These are phyloP conservation scores for Fusarium setosum DNA, from an alignment of 2,329 filamentous ascomycete species.

Conservation along the genomic window DNA sequence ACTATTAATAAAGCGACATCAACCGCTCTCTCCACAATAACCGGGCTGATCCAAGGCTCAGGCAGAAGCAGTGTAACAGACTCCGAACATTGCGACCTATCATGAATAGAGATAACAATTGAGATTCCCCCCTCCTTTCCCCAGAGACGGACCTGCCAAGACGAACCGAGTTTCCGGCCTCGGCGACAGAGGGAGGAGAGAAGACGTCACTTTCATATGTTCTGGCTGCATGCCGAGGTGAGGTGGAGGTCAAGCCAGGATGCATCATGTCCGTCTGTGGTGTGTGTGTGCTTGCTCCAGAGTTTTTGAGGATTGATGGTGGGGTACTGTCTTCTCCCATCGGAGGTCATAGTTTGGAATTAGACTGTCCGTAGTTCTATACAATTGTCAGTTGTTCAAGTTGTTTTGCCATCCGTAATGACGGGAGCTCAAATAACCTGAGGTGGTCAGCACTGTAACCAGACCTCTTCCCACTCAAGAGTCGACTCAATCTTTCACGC, in stretches of 20 bases:
- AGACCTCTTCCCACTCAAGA: neutral
- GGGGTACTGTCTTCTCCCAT: constrained; percentile 13
- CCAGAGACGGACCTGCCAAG: constrained; percentile 17
- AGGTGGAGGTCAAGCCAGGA: constrained; percentile 9
- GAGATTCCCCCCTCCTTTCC: neutral
- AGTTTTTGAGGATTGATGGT: constrained; percentile 9
- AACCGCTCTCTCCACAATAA: too few relatives aligned
- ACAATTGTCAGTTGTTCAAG: neutral
- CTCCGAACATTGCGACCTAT: too few relatives aligned
- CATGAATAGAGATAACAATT: too few relatives aligned
- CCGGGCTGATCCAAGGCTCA: neutral
- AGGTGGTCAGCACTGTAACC: neutral
- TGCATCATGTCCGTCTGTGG: constrained; percentile 17
- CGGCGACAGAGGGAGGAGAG: neutral
- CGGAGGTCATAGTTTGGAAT: neutral
- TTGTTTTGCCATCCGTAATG: neutral
- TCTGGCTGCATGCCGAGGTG: constrained; percentile 27
- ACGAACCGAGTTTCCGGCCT: constrained; percentile 22
- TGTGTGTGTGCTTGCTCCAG: too few relatives aligned
- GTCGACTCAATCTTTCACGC: too few relatives aligned
- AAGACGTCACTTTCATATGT: constrained; percentile 30
- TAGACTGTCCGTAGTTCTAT: neutral
- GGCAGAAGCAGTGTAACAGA: neutral
- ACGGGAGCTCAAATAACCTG: neutral
- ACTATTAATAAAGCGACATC: too few relatives aligned